Evolutionary conservation across 2,329 filamentous ascomycete genomes (phyloP).

Genomic region (Blumeria graminis): DNA sequence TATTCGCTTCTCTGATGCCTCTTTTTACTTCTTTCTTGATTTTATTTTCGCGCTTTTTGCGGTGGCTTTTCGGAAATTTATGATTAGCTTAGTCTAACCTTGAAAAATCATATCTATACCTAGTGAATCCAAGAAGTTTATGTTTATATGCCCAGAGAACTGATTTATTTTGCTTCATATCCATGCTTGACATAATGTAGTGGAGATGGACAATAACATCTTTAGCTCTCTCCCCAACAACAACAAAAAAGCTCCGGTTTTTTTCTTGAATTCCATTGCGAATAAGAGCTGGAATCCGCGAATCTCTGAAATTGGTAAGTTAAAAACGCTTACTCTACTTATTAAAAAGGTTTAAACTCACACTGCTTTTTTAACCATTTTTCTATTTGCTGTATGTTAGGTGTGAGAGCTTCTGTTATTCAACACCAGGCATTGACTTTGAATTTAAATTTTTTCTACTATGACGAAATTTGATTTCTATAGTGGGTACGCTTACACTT

Average conservation of each 20-base stretch:
- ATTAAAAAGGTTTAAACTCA: conserved; percentile 2
- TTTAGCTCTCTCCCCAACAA: conserved; percentile 83
- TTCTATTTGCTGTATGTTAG: too few relatives aligned
- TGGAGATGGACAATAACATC: conserved; percentile 92
- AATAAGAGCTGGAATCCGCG: conserved; percentile 74
- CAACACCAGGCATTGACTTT: too few relatives aligned
- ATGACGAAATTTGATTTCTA: too few relatives aligned
- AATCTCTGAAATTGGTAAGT: conserved; percentile 32
- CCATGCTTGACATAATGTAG: conserved; percentile 73
- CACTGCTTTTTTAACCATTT: conserved; percentile 15
- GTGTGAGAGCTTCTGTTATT: too few relatives aligned
- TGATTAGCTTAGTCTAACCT: not conserved
- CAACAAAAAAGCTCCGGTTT: conserved; percentile 93
- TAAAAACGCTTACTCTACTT: too few relatives aligned
- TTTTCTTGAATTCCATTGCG: conserved; percentile 83
- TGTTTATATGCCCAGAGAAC: conserved; percentile 98
- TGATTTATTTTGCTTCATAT: conserved; percentile 86
- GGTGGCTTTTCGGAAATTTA: conserved; percentile 36
- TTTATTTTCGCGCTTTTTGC: conserved; percentile 93
- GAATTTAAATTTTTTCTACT: too few relatives aligned
- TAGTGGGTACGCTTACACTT: too few relatives aligned
- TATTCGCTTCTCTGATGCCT: conserved; percentile 75
- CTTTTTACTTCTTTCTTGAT: conserved; percentile 97
- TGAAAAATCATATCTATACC: not conserved
- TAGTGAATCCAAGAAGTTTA: conserved; percentile 81